Percentiles rank a stretch among this genome's conserved stretches.
Evolutionary conservation across 2,329 filamentous ascomycete species (phyloP).

Genomic region (Colletotrichum horii): DNA sequence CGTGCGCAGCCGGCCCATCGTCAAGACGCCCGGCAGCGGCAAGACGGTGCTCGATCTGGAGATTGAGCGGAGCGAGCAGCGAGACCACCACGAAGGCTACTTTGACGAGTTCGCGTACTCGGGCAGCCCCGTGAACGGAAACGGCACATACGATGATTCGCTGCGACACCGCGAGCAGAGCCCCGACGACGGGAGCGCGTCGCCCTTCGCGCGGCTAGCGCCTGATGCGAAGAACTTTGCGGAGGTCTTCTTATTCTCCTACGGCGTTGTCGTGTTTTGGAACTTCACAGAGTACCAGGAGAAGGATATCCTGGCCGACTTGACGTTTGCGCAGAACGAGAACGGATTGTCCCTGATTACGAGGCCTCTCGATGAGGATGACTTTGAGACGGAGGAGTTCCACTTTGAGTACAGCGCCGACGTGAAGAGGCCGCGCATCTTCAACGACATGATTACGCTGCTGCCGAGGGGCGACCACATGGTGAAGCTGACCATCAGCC

Average conservation of each 20-base stretch:
- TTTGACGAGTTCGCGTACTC: conserved; percentile 74
- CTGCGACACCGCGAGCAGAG: conserved; percentile 25
- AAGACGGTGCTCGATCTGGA: conserved; percentile 93
- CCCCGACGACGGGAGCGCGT: conserved; percentile 47
- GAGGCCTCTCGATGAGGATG: conserved; percentile 81
- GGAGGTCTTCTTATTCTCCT: conserved; percentile 97
- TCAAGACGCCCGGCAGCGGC: conserved; percentile 88
- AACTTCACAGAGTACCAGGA: conserved; percentile 97
- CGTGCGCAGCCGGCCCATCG: conserved; percentile 84
- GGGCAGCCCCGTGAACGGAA: conserved; percentile 34
- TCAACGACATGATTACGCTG: conserved; percentile 99
- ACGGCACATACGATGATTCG: conserved; percentile 31
- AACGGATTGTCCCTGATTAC: conserved; percentile 72
- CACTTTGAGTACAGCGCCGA: conserved; percentile 95
- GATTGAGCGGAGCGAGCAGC: conserved; percentile 89
- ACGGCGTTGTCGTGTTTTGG: conserved; percentile 98
- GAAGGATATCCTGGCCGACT: conserved; percentile 92
- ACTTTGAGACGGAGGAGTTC: conserved; percentile 97
- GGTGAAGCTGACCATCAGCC: conserved; percentile 97
- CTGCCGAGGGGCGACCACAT: conserved; percentile 92
- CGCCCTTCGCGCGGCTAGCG: conserved; percentile 64
- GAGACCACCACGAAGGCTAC: conserved; percentile 91
- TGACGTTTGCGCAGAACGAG: conserved; percentile 83
- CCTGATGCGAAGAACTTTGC: conserved; percentile 81
- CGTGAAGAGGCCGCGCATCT: conserved; percentile 87